Conservation (phyloP, 78 protist species). For the Planoprotostelium fungivorum region DNA sequence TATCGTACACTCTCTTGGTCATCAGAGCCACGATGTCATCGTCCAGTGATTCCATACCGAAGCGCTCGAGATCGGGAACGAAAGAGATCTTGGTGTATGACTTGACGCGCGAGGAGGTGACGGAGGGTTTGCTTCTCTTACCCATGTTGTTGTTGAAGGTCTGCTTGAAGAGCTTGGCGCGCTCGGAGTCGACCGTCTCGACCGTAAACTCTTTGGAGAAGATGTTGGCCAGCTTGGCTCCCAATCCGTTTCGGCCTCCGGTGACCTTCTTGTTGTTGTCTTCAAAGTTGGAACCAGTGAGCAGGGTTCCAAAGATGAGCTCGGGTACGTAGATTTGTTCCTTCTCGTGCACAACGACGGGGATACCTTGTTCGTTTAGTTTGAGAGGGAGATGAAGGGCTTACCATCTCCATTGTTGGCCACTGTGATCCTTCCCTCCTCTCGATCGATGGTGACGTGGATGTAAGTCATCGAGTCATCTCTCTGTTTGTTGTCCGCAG, state of each 20-base stretch:
- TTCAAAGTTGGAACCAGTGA: constrained; percentile 85
- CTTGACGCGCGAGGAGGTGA: constrained; percentile 12
- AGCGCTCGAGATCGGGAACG: constrained; percentile 62
- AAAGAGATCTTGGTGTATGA: constrained; percentile 75
- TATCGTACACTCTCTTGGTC: constrained; percentile 81
- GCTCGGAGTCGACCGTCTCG: constrained; percentile 66
- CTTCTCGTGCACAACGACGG: constrained; percentile 90
- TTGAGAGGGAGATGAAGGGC: background rate
- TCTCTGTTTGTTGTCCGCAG: constrained; percentile 96
- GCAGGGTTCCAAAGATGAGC: constrained; percentile 94
- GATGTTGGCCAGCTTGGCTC: constrained; percentile 98
- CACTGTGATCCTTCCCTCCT: constrained; percentile 56
- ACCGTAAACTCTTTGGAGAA: constrained; percentile 76
- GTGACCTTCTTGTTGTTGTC: constrained; percentile 66
- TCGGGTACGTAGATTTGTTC: constrained; percentile 89
- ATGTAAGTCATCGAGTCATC: constrained; percentile 78
- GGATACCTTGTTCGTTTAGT: constrained; percentile 77
- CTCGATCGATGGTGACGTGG: constrained; percentile 71
- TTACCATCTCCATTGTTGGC: constrained; percentile 86
- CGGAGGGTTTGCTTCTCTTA: constrained; percentile 20
- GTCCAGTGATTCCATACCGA: constrained; percentile 70
- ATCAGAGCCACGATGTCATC: constrained; percentile 77
- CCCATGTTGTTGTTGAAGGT: constrained; percentile 60
- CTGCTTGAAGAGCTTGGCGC: constrained; percentile 28
- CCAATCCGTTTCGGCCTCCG: constrained; percentile 95